Conservation (phyloP, 495 filamentous ascomycete genomes). For the Aspergillus campestris region DNA sequence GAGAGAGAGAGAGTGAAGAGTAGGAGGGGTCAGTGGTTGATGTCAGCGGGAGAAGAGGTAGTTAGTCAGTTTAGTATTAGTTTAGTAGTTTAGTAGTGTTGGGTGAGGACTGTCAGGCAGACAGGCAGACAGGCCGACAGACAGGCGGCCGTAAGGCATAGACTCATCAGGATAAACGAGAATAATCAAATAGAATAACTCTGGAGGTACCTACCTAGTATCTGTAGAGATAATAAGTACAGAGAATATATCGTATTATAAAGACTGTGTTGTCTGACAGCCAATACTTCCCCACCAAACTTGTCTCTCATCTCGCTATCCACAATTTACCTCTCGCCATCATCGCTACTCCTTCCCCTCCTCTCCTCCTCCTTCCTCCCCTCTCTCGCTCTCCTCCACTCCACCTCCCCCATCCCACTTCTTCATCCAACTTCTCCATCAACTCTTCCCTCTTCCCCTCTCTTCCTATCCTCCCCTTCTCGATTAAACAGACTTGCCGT, state of each 20-base stretch:
- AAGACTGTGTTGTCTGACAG: too few species aligned
- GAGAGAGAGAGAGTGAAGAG: not conserved
- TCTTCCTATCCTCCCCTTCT: slow-evolving; percentile 1
- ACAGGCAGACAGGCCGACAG: too few species aligned
- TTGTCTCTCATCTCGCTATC: slow-evolving; percentile 3
- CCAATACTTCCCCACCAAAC: not conserved
- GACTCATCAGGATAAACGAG: too few species aligned
- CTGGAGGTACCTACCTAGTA: too few species aligned
- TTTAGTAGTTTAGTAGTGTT: too few species aligned
- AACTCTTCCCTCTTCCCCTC: not conserved
- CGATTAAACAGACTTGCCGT: not conserved
- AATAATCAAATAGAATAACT: too few species aligned
- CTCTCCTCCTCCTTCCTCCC: slow-evolving; percentile 2
- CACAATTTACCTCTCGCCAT: slow-evolving; percentile 5
- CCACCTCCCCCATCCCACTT: not conserved
- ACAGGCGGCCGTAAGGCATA: too few species aligned
- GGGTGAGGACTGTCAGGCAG: too few species aligned
- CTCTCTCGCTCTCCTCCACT: slow-evolving; percentile 12
- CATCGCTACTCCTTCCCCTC: slow-evolving; percentile 7
- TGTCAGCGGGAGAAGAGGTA: slow-evolving; percentile 9
- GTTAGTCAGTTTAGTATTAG: too few species aligned
- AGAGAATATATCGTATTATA: too few species aligned
- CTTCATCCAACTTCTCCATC: not conserved
- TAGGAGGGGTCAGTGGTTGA: slow-evolving; percentile 9
- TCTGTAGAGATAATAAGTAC: too few species aligned